Percentiles rank a stretch among this genome's conserved stretches.
These are phyloP conservation scores for Cryptosporidium andersoni DNA, from an alignment of 169 alveolate species.

Conservation along the genomic window DNA sequence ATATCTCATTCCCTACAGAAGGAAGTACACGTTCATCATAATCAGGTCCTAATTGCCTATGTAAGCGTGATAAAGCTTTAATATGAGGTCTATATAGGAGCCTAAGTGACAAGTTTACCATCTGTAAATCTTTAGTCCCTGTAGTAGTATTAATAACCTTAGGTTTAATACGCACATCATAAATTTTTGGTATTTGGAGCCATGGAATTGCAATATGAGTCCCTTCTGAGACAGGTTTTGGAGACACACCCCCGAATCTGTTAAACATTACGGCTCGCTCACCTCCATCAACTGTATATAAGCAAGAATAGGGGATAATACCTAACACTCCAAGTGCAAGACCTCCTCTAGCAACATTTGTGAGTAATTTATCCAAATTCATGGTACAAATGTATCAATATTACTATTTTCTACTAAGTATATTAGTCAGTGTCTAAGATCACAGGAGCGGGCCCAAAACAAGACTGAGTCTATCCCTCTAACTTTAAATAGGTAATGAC, in stretches of 20 bases:
- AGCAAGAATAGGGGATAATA: constrained; percentile 82
- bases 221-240: constrained; percentile 90
- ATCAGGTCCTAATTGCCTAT: constrained; percentile 94
- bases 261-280: constrained; percentile 93
- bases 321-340: constrained; percentile 81
- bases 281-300: constrained; percentile 94
- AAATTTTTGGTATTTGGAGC: constrained; percentile 88
- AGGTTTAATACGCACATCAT: constrained; percentile 91
- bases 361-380: constrained; percentile 78
- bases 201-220: constrained; percentile 91
- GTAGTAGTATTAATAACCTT: constrained; percentile 91
- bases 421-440: background rate
- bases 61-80: constrained; percentile 89
- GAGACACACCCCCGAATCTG: constrained; percentile 90
- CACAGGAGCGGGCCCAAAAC: background rate
- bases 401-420: background rate
- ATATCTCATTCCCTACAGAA: constrained; percentile 96
- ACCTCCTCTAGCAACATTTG: constrained; percentile 80
- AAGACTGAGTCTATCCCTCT: background rate
- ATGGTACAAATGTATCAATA: background rate
- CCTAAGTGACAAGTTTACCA: constrained; percentile 92
- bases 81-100: constrained; percentile 91
- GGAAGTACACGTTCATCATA: constrained; percentile 97
- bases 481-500: background rate
- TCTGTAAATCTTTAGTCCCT: constrained; percentile 93